phyloP scores from a whole-genome alignment of 768 basidiomycete genomes.

The Mycena belliarum region DNA sequence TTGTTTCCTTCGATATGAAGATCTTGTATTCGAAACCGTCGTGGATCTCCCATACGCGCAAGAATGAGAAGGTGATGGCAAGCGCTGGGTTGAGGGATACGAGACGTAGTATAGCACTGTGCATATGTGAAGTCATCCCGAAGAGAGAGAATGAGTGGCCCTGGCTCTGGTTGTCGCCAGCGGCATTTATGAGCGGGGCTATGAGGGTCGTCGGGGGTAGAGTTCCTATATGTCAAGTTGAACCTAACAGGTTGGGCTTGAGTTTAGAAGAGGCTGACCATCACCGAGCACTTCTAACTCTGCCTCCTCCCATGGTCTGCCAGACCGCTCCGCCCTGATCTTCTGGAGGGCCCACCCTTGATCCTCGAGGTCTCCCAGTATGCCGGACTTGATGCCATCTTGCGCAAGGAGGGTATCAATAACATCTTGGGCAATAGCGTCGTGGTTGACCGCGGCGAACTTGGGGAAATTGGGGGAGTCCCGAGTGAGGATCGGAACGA shows the following conservation, averaged over 20 bases:
- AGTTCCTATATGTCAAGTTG: conserved; percentile 43
- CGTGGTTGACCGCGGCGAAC: conserved; percentile 56
- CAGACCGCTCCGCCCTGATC: conserved; percentile 57
- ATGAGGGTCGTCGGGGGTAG: conserved; percentile 46
- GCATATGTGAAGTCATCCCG: conserved; percentile 66
- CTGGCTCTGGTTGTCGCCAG: conserved; percentile 37
- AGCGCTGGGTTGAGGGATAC: conserved; percentile 68
- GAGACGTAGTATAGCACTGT: conserved; percentile 65
- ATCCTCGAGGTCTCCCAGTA: conserved; percentile 58
- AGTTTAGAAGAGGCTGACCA: conserved; percentile 41
- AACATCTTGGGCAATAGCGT: conserved; percentile 62
- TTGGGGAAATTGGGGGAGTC: too few species aligned
- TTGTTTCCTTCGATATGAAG: conserved; percentile 61
- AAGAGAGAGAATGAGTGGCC: conserved; percentile 67
- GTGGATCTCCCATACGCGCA: conserved; percentile 74
- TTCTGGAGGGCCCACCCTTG: conserved; percentile 70
- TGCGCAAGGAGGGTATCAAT: conserved; percentile 49
- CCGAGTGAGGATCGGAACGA: conserved; percentile 65
- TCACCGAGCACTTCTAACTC: conserved; percentile 67
- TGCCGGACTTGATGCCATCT: conserved; percentile 52
- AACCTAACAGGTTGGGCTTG: background rate
- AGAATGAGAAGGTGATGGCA: conserved; percentile 53
- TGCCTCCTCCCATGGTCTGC: conserved; percentile 69
- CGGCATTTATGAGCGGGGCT: conserved; percentile 51
- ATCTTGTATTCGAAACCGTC: conserved; percentile 69